These are phyloP conservation scores for Scheffersomyces stipitis DNA, from an alignment of 805 yeast species.

Conservation along the genomic window DNA sequence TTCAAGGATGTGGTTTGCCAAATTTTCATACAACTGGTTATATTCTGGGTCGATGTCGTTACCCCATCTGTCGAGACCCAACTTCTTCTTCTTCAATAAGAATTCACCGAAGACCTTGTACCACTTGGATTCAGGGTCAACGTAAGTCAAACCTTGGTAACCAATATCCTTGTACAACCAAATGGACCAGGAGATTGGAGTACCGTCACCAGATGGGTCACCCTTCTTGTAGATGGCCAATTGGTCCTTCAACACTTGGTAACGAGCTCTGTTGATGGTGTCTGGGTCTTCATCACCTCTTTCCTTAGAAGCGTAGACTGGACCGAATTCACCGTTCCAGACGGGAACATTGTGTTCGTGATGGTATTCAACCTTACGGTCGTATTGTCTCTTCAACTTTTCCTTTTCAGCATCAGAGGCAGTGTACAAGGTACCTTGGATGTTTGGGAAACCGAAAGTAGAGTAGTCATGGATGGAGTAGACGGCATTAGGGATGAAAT, in stretches of 20 bases:
- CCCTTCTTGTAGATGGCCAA: slow-evolving; percentile 43
- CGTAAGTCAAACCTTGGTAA: slow-evolving; percentile 49
- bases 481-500: slow-evolving; percentile 44
- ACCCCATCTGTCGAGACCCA: slow-evolving; percentile 54
- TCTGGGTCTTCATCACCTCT: slow-evolving; percentile 43
- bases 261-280: slow-evolving; percentile 38
- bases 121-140: slow-evolving; percentile 45
- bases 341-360: slow-evolving; percentile 42
- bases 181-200: slow-evolving; percentile 50
- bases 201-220: slow-evolving; percentile 48
- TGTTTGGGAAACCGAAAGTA: slow-evolving; percentile 45
- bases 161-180: slow-evolving; percentile 57
- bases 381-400: slow-evolving; percentile 38
- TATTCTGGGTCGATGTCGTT: slow-evolving; percentile 42
- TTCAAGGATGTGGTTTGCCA: slow-evolving; percentile 36
- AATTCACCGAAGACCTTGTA: slow-evolving; percentile 42
- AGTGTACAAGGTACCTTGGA: slow-evolving; percentile 28
- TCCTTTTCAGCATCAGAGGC: slow-evolving; percentile 35
- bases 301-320: slow-evolving; percentile 44
- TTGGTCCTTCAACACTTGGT: slow-evolving; percentile 46
- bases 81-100: slow-evolving; percentile 40
- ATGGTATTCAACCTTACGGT: slow-evolving; percentile 46
- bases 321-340: slow-evolving; percentile 57
- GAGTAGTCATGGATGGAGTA: slow-evolving; percentile 52
- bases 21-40: slow-evolving; percentile 33